A percentile compares a stretch with the other conserved stretches of the same genome.
Conservation (phyloP, 768 basidiomycete genomes). For the Pisolithus tinctorius region DNA sequence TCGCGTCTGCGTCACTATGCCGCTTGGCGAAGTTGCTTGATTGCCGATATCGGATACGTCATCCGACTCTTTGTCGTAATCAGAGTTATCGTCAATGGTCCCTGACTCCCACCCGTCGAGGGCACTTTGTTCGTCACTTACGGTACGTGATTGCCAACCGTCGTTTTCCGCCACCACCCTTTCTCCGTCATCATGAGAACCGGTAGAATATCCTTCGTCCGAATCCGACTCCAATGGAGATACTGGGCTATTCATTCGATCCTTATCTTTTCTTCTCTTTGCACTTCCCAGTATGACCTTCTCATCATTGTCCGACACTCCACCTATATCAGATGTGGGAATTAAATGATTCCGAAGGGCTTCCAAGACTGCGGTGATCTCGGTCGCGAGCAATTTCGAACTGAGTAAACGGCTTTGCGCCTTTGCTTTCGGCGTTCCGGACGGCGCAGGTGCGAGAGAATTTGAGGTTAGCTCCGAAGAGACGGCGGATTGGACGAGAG, state of each 20-base stretch:
- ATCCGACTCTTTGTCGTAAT: slow-evolving; percentile 27
- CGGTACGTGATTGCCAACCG: slow-evolving; percentile 39
- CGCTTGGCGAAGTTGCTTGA: slow-evolving; percentile 11
- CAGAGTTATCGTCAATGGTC: slow-evolving; percentile 24
- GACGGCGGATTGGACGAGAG: slow-evolving; percentile 40
- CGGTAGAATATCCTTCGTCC: neutral
- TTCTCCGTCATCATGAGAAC: slow-evolving; percentile 1
- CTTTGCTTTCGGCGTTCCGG: slow-evolving; percentile 46
- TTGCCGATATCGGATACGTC: slow-evolving; percentile 28
- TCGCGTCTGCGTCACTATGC: slow-evolving; percentile 11
- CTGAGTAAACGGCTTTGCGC: slow-evolving; percentile 70
- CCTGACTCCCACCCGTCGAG: slow-evolving; percentile 32
- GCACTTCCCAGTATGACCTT: slow-evolving; percentile 1
- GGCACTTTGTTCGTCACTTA: slow-evolving; percentile 24
- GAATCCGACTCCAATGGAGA: neutral
- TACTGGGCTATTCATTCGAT: neutral
- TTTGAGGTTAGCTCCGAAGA: slow-evolving; percentile 36
- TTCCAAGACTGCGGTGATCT: slow-evolving; percentile 45
- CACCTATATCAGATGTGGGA: slow-evolving; percentile 15
- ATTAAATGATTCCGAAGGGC: slow-evolving; percentile 40
- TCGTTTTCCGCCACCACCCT: slow-evolving; percentile 21
- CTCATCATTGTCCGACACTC: slow-evolving; percentile 9
- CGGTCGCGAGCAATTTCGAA: slow-evolving; percentile 63
- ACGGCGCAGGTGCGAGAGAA: slow-evolving; percentile 26
- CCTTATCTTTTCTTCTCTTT: slow-evolving; percentile 9